These are phyloP conservation scores for Bipolaris cookei DNA, from an alignment of 2,329 filamentous ascomycete species.

Conservation along the genomic window DNA sequence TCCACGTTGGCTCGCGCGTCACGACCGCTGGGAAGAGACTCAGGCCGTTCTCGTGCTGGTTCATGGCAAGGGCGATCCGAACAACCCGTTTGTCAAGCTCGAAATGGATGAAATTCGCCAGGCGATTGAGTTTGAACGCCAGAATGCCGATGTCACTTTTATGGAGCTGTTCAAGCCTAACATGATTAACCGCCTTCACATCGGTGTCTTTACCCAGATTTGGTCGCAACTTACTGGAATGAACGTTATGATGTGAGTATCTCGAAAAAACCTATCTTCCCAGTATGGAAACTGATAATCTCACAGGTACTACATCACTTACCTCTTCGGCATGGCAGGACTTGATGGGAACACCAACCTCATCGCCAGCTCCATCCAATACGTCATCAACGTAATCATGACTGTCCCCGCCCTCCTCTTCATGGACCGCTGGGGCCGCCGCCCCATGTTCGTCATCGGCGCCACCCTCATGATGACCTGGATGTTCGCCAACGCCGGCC, in stretches of 20 bases:
- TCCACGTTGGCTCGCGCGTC: slow-evolving; percentile 55
- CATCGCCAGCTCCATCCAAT: slow-evolving; percentile 72
- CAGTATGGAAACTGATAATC: background rate
- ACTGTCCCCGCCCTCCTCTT: slow-evolving; percentile 77
- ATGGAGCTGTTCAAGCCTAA: slow-evolving; percentile 73
- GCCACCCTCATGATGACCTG: slow-evolving; percentile 68
- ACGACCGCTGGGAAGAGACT: slow-evolving; percentile 55
- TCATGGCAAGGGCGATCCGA: slow-evolving; percentile 64
- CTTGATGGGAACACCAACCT: slow-evolving; percentile 65
- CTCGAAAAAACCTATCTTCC: background rate
- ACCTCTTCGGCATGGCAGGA: slow-evolving; percentile 75
- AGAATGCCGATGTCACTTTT: slow-evolving; percentile 72
- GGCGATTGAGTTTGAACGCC: slow-evolving; percentile 74
- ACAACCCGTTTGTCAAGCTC: slow-evolving; percentile 68
- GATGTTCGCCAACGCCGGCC: slow-evolving; percentile 66
- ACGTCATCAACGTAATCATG: slow-evolving; percentile 81
- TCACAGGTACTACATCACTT: slow-evolving; percentile 62
- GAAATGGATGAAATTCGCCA: slow-evolving; percentile 77
- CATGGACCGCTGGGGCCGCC: slow-evolving; percentile 78
- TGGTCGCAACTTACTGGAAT: slow-evolving; percentile 79
- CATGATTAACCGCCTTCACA: slow-evolving; percentile 76
- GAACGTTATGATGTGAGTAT: slow-evolving; percentile 57
- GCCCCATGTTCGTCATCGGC: slow-evolving; percentile 69
- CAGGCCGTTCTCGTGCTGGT: slow-evolving; percentile 52
- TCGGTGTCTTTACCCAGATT: slow-evolving; percentile 75